Conservation (phyloP, 2,329 filamentous ascomycete species). For the Phialophora chinensis region DNA sequence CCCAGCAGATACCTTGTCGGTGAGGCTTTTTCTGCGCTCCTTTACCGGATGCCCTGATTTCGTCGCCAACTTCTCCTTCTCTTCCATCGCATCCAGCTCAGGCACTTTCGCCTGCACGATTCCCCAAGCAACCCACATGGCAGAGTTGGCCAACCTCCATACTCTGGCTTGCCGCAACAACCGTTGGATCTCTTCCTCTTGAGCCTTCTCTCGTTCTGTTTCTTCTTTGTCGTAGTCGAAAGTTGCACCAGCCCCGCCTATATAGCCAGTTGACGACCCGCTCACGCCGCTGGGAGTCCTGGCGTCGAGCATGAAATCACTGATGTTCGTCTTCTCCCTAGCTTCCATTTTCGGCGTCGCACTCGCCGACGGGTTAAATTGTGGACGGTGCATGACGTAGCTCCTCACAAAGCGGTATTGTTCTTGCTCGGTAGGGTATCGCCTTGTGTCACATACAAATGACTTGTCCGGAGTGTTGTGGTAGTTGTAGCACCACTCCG, state of each 20-base stretch:
- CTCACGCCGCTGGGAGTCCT: constrained; percentile 38
- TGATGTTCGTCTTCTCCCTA: constrained; percentile 38
- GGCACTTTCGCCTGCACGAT: constrained; percentile 92
- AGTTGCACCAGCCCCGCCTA: constrained; percentile 5
- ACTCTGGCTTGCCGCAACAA: constrained; percentile 79
- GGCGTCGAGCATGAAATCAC: constrained; percentile 77
- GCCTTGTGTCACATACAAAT: constrained; percentile 69
- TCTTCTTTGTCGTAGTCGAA: constrained; percentile 54
- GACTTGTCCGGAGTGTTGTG: constrained; percentile 69
- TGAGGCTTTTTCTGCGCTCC: constrained; percentile 18
- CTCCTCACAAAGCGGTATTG: constrained; percentile 74
- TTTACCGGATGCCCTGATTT: not conserved
- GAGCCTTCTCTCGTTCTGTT: constrained; percentile 64
- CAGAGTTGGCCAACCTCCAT: constrained; percentile 87
- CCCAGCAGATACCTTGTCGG: constrained; percentile 7
- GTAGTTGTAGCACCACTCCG: constrained; percentile 98
- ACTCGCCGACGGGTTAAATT: constrained; percentile 61
- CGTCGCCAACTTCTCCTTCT: constrained; percentile 2
- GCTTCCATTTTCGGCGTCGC: constrained; percentile 57
- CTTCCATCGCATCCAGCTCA: constrained; percentile 62
- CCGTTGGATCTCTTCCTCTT: constrained; percentile 70
- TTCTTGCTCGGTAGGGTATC: constrained; percentile 78
- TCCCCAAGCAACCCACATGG: constrained; percentile 94
- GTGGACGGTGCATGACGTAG: constrained; percentile 81
- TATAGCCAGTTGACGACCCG: constrained; percentile 5